Evolutionary conservation across 2,329 filamentous ascomycete genomes (phyloP), one percentile per base, ranked within the genome.

Genomic region (Chaetomium sp.): DNA sequence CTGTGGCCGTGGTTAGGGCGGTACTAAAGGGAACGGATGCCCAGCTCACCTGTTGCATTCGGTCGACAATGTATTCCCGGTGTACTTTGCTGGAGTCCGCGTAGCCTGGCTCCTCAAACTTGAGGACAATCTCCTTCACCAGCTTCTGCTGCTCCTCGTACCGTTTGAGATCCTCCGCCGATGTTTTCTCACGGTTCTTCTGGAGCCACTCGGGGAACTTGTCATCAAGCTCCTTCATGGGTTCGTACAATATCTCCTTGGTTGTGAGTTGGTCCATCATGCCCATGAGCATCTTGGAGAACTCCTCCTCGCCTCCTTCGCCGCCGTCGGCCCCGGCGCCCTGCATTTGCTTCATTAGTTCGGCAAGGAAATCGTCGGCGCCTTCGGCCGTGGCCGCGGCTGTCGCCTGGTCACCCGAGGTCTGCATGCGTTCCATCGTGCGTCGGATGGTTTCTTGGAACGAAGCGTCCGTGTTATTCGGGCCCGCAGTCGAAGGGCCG

Each of bases 261-360:
- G 96, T 97, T 3, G 95, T 98, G 68, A 99, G 84, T 77, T 99
- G 93, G 79, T 98, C 92, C 94, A 99, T 98, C 92, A 98, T 97
- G 61, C 91, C 91, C 84, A 96, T 87, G 65, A 99, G 85, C 87
- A 98, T 92, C 79, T 96, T 94, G 64, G 92, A 93, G 72, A 98
- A 91, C 71, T 96, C 93, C 72, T 95, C 93, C 63, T 97, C 92
- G 65, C 81, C 81, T 16, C 80, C 82, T 38, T 80, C 82, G 2
- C 81, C 84, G 10, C 85, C 88, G 1, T 63, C 68, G 10, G 8
- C 50, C 50, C 64, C 68, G 6, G 70, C 71, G 27, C 83, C 84
- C 72, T 92, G 90, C 80, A 97, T 89, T 67, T 95, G 91, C 77
- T 95, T 95, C 73, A 99, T 84, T 82, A 99, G 88, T 75, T 97